These are phyloP conservation scores for Proliferodiscus dingleyae DNA, from an alignment of 2,329 filamentous ascomycete species.

Conservation along the genomic window DNA sequence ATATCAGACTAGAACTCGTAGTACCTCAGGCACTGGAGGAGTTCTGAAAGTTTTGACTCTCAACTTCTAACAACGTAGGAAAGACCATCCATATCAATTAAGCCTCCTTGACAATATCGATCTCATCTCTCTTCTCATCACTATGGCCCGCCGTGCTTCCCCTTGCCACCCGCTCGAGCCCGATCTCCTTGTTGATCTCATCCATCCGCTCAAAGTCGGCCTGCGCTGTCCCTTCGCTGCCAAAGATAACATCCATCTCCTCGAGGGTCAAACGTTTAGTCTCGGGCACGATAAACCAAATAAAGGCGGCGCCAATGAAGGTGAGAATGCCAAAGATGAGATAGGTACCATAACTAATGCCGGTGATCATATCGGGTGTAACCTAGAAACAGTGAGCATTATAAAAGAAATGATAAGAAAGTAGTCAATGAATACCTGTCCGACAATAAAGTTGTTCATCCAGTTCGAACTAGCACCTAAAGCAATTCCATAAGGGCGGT, in stretches of 20 bases:
- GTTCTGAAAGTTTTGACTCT: neutral
- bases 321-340: constrained; percentile 56
- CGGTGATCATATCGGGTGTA: constrained; percentile 51
- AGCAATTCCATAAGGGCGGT: constrained; percentile 56
- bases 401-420: too few species aligned
- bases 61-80: too few species aligned
- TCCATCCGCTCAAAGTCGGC: constrained; percentile 66
- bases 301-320: constrained; percentile 43
- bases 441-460: constrained; percentile 51
- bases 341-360: constrained; percentile 48
- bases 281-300: constrained; percentile 53
- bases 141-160: neutral
- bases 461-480: constrained; percentile 54
- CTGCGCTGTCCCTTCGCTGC: constrained; percentile 60
- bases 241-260: constrained; percentile 49
- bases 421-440: too few species aligned
- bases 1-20: neutral
- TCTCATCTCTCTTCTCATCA: neutral
- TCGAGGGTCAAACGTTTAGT: constrained; percentile 51
- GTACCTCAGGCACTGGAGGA: neutral
- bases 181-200: constrained; percentile 68
- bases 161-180: constrained; percentile 39
- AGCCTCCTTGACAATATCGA: constrained; percentile 2
- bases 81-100: constrained; percentile 1
- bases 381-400: too few species aligned